A percentile compares a stretch with the other conserved stretches of the same genome.
These are phyloP conservation scores for Funneliformis caledonium DNA, from an alignment of 371 early-diverging fungal genomes.

Conservation along the genomic window DNA sequence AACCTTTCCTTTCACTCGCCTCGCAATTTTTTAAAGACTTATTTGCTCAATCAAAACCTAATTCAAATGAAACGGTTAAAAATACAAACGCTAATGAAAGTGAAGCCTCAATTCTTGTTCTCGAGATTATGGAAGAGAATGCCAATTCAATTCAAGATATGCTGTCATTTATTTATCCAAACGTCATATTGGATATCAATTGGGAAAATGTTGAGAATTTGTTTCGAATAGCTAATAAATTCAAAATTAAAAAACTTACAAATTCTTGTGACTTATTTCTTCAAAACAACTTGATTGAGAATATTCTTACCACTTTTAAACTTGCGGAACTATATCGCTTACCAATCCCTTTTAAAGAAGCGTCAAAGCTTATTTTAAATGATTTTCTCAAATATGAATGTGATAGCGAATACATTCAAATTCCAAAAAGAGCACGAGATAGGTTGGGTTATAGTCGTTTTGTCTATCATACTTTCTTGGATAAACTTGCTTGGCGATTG, in stretches of 20 bases:
- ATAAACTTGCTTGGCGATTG: too few relatives aligned
- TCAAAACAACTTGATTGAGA: neutral
- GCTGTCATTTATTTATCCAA: constrained; percentile 1
- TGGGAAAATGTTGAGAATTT: neutral
- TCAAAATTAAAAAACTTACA: neutral
- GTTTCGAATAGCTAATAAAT: neutral
- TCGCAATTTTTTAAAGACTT: neutral
- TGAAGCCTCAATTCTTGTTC: too few relatives aligned
- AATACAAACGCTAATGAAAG: too few relatives aligned
- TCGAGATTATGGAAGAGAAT: too few relatives aligned
- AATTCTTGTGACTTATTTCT: neutral
- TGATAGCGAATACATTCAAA: too few relatives aligned
- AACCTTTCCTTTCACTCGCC: neutral
- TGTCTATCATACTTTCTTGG: too few relatives aligned
- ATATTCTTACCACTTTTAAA: neutral
- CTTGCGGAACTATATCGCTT: neutral
- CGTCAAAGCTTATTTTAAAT: neutral
- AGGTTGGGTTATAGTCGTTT: too few relatives aligned
- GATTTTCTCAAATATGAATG: too few relatives aligned
- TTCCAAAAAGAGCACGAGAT: too few relatives aligned
- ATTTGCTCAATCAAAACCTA: too few relatives aligned
- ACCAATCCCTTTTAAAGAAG: neutral
- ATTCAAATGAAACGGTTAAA: too few relatives aligned
- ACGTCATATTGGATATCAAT: neutral
- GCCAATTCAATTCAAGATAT: neutral